Evolutionary conservation across 331 rosid genomes (phyloP).

Genomic region (Quercus lobata): DNA sequence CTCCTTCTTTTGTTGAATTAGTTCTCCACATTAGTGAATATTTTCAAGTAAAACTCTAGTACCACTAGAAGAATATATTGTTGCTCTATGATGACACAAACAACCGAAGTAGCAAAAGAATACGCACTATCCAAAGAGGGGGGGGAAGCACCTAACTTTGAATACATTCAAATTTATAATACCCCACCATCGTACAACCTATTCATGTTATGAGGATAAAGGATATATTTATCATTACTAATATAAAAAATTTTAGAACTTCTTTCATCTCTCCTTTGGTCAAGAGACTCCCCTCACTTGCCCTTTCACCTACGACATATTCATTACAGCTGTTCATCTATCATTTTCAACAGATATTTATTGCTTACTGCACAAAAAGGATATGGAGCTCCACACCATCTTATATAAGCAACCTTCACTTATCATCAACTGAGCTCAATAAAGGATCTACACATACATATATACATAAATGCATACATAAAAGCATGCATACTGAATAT

Average conservation of each 20-base stretch:
- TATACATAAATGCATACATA: not conserved
- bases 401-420: not conserved
- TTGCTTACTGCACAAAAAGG: not conserved
- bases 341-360: not conserved
- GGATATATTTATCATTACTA: too few species aligned
- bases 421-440: not conserved
- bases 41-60: not conserved
- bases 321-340: not conserved
- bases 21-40: not conserved
- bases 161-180: not conserved
- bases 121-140: not conserved
- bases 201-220: too few species aligned
- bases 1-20: not conserved
- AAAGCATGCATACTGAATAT: not conserved
- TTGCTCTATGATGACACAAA: not conserved
- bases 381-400: not conserved
- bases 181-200: too few species aligned
- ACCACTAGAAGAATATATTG: not conserved
- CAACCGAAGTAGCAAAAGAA: not conserved
- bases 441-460: not conserved
- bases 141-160: not conserved
- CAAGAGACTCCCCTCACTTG: not conserved
- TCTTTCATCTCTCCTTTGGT: not conserved
- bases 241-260: too few species aligned
- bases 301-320: not conserved